Percentiles rank a stretch among this genome's conserved stretches.
Evolutionary conservation across 2,329 filamentous ascomycete species (phyloP).

Genomic region (Scedosporium apiospermum): DNA sequence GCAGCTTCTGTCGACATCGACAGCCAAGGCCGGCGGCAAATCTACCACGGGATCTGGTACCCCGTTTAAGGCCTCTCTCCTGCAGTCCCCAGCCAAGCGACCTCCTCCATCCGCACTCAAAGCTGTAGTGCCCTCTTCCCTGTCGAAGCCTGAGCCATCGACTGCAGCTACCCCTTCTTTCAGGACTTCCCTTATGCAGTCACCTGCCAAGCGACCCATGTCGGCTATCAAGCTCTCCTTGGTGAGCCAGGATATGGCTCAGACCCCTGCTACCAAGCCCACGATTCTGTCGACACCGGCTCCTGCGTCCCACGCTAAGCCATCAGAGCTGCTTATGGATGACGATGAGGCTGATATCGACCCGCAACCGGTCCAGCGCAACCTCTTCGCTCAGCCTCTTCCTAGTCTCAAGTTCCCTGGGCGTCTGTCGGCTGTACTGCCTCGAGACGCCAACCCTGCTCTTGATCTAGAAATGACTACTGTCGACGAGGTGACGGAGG

Average conservation of each 20-base stretch:
- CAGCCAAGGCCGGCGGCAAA: neutral
- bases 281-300: constrained; percentile 22
- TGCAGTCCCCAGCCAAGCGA: constrained; percentile 44
- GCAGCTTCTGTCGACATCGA: constrained; percentile 12
- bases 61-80: constrained; percentile 35
- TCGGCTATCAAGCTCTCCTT: constrained; percentile 23
- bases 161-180: neutral
- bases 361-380: constrained; percentile 14
- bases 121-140: neutral
- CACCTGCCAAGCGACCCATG: constrained; percentile 18
- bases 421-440: constrained; percentile 34
- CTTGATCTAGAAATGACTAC: constrained; percentile 14
- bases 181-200: constrained; percentile 1
- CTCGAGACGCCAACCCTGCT: constrained; percentile 30
- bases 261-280: constrained; percentile 20
- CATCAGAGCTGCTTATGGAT: constrained; percentile 25
- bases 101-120: constrained; percentile 12
- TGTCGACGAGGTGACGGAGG: constrained; percentile 9
- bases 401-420: constrained; percentile 31
- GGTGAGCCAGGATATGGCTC: neutral
- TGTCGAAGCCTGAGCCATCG: neutral
- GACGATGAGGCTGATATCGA: constrained; percentile 17
- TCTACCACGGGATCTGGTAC: constrained; percentile 16
- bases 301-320: constrained; percentile 10
- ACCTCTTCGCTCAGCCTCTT: constrained; percentile 21